Evolutionary conservation across 73 alveolate genomes (phyloP).

Genomic region (Uronychia setigera): DNA sequence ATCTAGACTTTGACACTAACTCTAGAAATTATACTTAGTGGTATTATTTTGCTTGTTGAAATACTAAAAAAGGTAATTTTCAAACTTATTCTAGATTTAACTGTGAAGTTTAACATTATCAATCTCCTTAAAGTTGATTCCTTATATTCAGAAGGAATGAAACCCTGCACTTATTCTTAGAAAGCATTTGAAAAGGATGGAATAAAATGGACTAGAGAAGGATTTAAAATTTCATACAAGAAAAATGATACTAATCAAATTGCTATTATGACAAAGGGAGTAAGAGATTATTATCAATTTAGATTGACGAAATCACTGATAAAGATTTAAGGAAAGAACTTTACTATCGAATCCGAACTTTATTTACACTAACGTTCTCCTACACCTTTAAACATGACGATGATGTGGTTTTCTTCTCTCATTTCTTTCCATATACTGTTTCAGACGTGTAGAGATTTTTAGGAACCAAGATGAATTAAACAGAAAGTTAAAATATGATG

Average conservation of each 20-base stretch:
- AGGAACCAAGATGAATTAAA: slow-evolving; percentile 1
- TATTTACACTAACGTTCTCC: slow-evolving; percentile 77
- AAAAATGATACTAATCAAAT: slow-evolving; percentile 49
- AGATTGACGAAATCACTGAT: slow-evolving; percentile 40
- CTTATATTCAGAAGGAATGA: slow-evolving; percentile 84
- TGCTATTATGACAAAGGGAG: slow-evolving; percentile 42
- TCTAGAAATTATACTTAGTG: slow-evolving; percentile 85
- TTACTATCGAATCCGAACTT: slow-evolving; percentile 50
- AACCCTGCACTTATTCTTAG: slow-evolving; percentile 66
- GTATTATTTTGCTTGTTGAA: slow-evolving; percentile 75
- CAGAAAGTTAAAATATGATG: slow-evolving; percentile 23
- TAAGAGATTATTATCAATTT: background rate
- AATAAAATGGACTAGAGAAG: slow-evolving; percentile 77
- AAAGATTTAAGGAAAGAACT: slow-evolving; percentile 36
- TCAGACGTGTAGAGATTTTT: slow-evolving; percentile 67
- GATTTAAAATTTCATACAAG: slow-evolving; percentile 67
- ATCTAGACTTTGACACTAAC: slow-evolving; percentile 84
- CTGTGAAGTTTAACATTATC: slow-evolving; percentile 67
- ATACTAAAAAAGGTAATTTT: slow-evolving; percentile 68
- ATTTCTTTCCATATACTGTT: slow-evolving; percentile 86
- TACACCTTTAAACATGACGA: slow-evolving; percentile 83
- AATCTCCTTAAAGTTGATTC: slow-evolving; percentile 81
- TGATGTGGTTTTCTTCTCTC: slow-evolving; percentile 86
- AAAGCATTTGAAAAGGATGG: slow-evolving; percentile 29
- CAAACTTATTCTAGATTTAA: slow-evolving; percentile 23